Evolutionary conservation across 148 eudicot genomes (phyloP).

Genomic region (Persicaria maculosa): DNA sequence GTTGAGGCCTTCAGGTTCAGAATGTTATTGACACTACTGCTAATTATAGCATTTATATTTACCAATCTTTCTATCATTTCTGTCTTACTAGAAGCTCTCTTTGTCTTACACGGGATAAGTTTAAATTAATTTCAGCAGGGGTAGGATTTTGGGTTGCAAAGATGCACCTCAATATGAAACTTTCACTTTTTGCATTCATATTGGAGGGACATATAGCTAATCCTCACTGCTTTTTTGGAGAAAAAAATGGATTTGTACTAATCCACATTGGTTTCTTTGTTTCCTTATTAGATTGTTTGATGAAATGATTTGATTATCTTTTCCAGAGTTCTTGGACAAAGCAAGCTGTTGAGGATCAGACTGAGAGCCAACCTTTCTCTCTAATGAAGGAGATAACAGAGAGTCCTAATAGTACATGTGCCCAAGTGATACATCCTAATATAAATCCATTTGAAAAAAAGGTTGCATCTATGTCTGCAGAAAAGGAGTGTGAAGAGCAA

Average conservation of each 20-base stretch:
- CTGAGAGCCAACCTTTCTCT: conserved; percentile 23
- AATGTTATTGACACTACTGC: neutral
- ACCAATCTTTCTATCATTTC: neutral
- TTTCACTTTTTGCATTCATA: neutral
- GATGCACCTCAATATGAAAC: neutral
- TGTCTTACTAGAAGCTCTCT: neutral
- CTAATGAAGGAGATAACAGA: conserved; percentile 21
- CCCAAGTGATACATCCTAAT: conserved; percentile 24
- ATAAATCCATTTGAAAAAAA: conserved; percentile 11
- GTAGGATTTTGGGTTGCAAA: neutral
- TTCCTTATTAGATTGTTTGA: neutral
- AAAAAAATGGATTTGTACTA: neutral
- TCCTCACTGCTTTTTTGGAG: neutral
- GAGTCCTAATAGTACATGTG: conserved; percentile 39
- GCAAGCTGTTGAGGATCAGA: conserved; percentile 28
- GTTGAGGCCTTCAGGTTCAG: neutral
- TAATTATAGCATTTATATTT: too few relatives aligned
- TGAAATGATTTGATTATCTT: neutral
- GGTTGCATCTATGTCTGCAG: conserved; percentile 6
- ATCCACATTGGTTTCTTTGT: neutral
- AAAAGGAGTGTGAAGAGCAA: conserved; percentile 18
- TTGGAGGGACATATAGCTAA: neutral
- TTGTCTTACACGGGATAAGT: neutral
- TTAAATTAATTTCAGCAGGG: neutral
- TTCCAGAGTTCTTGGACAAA: conserved; percentile 47